These are phyloP conservation scores for Solanum neorickii DNA, from an alignment of 257 asterid genomes.

Conservation along the genomic window DNA sequence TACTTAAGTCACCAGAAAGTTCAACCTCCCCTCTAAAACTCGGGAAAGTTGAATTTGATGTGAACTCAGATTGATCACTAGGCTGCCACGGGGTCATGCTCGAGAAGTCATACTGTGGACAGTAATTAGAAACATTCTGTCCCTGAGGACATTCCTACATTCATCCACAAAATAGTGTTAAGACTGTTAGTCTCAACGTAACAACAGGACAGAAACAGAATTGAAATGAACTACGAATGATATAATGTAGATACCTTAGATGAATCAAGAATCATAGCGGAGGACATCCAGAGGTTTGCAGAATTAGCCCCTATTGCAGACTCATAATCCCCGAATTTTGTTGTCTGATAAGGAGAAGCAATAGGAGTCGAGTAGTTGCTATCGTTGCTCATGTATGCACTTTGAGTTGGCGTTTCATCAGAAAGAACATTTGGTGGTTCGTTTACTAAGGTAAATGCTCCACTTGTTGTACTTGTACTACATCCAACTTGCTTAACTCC, in stretches of 20 bases:
- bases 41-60: conserved; percentile 31
- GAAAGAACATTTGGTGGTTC: conserved; percentile 13
- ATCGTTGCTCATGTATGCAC: background rate
- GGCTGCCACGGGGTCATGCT: conserved; percentile 5
- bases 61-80: conserved; percentile 16
- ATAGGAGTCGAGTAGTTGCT: conserved; percentile 28
- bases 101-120: conserved; percentile 14
- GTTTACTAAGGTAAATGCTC: background rate
- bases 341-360: conserved; percentile 19
- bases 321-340: conserved; percentile 9
- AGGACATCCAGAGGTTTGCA: conserved; percentile 13
- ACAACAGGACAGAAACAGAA: background rate
- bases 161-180: background rate
- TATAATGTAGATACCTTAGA: conserved; percentile 13
- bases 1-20: conserved; percentile 16
- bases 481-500: conserved; percentile 16
- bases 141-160: conserved; percentile 24
- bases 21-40: conserved; percentile 19
- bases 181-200: background rate
- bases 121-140: background rate
- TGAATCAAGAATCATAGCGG: conserved; percentile 25
- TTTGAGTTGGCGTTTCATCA: conserved; percentile 10
- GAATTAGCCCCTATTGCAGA: conserved; percentile 10
- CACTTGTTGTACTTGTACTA: background rate
- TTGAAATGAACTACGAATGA: background rate